These are phyloP conservation scores for Onygenales sp. DNA, from an alignment of 2,329 filamentous ascomycete genomes.

Conservation along the genomic window DNA sequence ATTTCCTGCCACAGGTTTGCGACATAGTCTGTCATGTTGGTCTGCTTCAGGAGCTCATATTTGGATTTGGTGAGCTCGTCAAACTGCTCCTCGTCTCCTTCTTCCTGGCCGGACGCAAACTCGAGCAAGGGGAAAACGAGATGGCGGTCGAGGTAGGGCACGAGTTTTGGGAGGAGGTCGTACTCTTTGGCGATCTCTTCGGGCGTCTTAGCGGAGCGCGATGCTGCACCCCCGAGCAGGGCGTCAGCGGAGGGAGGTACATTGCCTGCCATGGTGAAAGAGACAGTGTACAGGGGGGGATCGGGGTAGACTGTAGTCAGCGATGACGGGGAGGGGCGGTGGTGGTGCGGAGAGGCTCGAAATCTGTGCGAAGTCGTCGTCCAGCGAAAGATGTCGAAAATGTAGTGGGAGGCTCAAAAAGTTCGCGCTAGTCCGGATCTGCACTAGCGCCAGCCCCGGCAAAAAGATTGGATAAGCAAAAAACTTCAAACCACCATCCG, in stretches of 20 bases:
- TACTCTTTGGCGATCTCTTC: conserved; percentile 58
- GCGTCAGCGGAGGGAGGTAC: conserved; percentile 40
- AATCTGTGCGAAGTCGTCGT: conserved; percentile 2
- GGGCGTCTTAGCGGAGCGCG: conserved; percentile 31
- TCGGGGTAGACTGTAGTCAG: conserved; percentile 8
- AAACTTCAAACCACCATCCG: not conserved
- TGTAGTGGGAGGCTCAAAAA: conserved; percentile 1
- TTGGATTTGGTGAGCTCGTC: conserved; percentile 74
- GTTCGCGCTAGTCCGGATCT: conserved; percentile 3
- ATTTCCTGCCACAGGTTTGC: conserved; percentile 86
- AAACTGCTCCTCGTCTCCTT: conserved; percentile 54
- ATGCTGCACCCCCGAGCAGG: conserved; percentile 40
- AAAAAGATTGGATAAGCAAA: not conserved
- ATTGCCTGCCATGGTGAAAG: conserved; percentile 43
- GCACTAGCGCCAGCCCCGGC: not conserved
- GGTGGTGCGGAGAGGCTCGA: not conserved
- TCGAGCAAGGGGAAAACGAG: conserved; percentile 94
- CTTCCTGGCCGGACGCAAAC: conserved; percentile 74
- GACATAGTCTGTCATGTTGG: conserved; percentile 98
- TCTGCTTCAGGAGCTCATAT: conserved; percentile 88
- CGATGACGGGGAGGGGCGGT: conserved; percentile 11
- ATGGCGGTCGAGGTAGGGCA: conserved; percentile 88
- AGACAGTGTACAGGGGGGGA: conserved; percentile 3
- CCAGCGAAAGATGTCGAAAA: conserved; percentile 2
- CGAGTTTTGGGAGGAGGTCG: conserved; percentile 78